Percentiles rank a stretch among this genome's conserved stretches.
These are phyloP conservation scores for Pseudonectria foliicola DNA, from an alignment of 2,329 filamentous ascomycete species.

Conservation along the genomic window DNA sequence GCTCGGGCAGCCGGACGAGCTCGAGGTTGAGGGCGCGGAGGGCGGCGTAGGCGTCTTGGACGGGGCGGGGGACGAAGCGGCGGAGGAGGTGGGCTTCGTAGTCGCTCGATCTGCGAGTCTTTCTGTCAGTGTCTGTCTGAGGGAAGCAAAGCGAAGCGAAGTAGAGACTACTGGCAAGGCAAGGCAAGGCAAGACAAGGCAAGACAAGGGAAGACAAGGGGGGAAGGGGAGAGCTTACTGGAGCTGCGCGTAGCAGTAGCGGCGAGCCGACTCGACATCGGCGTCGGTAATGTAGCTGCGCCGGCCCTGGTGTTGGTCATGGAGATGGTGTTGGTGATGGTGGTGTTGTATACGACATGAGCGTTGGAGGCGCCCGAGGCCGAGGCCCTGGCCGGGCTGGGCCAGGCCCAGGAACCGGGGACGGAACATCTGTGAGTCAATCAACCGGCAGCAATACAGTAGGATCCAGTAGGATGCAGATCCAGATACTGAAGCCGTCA, in stretches of 20 bases:
- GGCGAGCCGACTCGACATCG: conserved; percentile 45
- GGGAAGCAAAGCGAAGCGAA: background rate
- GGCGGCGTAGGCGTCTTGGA: conserved; percentile 79
- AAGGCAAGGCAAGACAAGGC: too few species aligned
- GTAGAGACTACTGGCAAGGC: too few species aligned
- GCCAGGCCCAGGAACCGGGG: conserved; percentile 29
- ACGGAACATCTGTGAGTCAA: conserved; percentile 37
- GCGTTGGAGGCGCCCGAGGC: too few species aligned
- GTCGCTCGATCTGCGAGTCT: conserved; percentile 64
- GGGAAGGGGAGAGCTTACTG: too few species aligned
- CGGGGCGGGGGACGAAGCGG: conserved; percentile 69
- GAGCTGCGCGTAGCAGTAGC: conserved; percentile 48
- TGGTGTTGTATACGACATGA: too few species aligned
- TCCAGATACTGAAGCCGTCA: too few species aligned
- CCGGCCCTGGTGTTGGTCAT: too few species aligned
- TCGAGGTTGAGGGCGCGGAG: conserved; percentile 91
- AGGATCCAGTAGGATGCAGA: too few species aligned
- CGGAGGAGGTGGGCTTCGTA: conserved; percentile 81
- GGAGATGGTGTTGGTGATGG: too few species aligned
- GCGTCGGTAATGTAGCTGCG: conserved; percentile 42
- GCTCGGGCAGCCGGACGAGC: conserved; percentile 81
- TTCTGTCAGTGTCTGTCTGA: conserved; percentile 4
- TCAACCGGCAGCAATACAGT: conserved; percentile 1
- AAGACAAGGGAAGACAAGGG: too few species aligned
- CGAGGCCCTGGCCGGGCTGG: conserved; percentile 29